Base-by-base conservation (phyloP, 768 basidiomycete genomes). In the Steccherinum ochraceum region DNA sequence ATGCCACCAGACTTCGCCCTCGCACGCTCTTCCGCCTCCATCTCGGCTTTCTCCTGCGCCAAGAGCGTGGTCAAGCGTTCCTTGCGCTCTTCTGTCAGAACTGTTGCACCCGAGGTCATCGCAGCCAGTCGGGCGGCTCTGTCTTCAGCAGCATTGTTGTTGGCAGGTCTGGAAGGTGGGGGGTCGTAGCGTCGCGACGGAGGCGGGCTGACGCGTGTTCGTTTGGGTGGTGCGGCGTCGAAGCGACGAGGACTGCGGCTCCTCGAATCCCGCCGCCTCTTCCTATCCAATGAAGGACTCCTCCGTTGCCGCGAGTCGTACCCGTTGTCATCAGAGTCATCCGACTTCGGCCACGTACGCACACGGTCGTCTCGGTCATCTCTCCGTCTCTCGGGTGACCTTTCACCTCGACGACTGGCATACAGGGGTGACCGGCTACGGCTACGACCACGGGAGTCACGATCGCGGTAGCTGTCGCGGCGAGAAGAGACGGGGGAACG, bases 41-140 rank as follows among this genome's bases (percentile, higher is more conserved):
- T 62, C 56, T 93, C 87, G 18, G 78, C 83, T 61, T 83, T 87
- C 65, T 96, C 93, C 63, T 81, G 80, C 63, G 81, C 83, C 23
- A 91, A 69, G 50, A 91, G 64, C 16, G 73, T 71, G 2, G 80
- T 73, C 10, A 98, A 71, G 19, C 88, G 80, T 55, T 83, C 79
- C 53, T 86, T 80, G 21, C 94, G 82, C 42, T 92, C 83, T 0
- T 67, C 65, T 43, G 80, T 77, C 71, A 92, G 75, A 5, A 67
- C 65, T n/a, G 72, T 65, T 1, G 95, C 95, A 52, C 85, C 80
- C 1, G 76, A 68, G 20, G 84, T 69, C 95, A 98, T 98, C 3
- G 92, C 87, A 0, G 91, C 94, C 24, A 98, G 73, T n/a, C 89
- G 84, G 23, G 89, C 87, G 2, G 84, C 83, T 26, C 93, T 85